phyloP scores from a whole-genome alignment of 441 rosid species.

The Gossypium schwendimanii region DNA sequence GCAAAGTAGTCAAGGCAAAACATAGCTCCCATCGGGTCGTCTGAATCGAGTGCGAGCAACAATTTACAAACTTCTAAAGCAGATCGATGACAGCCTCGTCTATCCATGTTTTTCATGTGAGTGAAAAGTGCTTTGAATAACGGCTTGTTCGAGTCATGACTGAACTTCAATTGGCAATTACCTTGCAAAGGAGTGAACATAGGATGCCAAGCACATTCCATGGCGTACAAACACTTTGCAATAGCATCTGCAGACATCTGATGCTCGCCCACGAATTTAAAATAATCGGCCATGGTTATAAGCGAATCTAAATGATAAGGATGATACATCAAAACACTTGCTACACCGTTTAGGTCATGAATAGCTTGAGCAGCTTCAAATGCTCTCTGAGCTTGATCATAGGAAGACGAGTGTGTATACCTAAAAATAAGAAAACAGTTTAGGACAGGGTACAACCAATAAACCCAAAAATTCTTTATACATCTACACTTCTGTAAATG shows the following conservation, averaged over 20 bases:
- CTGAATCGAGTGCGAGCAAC: conserved; percentile 66
- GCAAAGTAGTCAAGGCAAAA: conserved; percentile 88
- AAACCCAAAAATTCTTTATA: conserved; percentile 8
- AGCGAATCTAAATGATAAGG: conserved; percentile 88
- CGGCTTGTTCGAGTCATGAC: conserved; percentile 73
- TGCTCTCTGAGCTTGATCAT: conserved; percentile 61
- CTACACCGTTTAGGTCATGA: conserved; percentile 78
- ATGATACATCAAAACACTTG: conserved; percentile 51
- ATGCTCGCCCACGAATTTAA: conserved; percentile 71
- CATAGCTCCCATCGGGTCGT: conserved; percentile 80
- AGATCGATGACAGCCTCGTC: conserved; percentile 87
- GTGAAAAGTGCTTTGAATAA: conserved; percentile 63
- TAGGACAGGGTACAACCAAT: conserved; percentile 14
- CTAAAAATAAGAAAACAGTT: conserved; percentile 21
- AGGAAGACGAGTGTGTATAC: conserved; percentile 53
- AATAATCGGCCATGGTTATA: conserved; percentile 84
- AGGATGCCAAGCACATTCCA: conserved; percentile 91
- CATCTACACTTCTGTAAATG: background rate
- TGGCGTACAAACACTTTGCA: conserved; percentile 69
- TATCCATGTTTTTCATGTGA: conserved; percentile 83
- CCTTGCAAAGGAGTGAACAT: conserved; percentile 71
- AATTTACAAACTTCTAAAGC: conserved; percentile 85
- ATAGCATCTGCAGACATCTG: conserved; percentile 79
- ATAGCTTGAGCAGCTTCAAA: conserved; percentile 79
- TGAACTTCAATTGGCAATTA: conserved; percentile 65